phyloP scores from a whole-genome alignment of 345 rosid genomes.

The Hypericum perforatum region DNA sequence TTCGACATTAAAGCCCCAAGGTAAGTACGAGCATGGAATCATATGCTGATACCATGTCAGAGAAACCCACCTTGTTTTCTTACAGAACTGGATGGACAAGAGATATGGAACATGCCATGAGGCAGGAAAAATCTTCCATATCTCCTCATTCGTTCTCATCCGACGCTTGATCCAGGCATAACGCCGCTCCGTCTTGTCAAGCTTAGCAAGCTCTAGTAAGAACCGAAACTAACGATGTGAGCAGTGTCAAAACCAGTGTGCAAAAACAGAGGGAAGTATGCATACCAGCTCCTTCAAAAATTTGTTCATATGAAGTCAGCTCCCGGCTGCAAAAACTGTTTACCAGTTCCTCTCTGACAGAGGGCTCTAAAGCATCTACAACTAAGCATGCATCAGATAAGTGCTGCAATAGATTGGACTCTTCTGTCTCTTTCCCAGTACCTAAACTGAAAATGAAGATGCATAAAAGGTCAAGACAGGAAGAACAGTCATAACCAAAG shows the following conservation, averaged over 20 bases:
- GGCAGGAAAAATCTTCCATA: conserved; percentile 89
- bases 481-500: background rate
- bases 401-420: conserved; percentile 72
- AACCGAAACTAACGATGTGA: background rate
- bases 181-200: conserved; percentile 91
- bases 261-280: background rate
- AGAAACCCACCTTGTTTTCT: conserved; percentile 65
- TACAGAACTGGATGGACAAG: conserved; percentile 89
- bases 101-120: conserved; percentile 98
- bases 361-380: conserved; percentile 95
- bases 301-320: conserved; percentile 95
- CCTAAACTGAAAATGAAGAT: conserved; percentile 71
- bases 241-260: background rate
- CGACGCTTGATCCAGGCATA: conserved; percentile 98
- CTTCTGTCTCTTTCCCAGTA: conserved; percentile 94
- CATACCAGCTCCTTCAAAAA: conserved; percentile 98
- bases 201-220: conserved; percentile 71
- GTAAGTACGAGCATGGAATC: too few relatives aligned
- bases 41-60: too few relatives aligned
- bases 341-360: conserved; percentile 97
- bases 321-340: conserved; percentile 96
- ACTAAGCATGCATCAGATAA: conserved; percentile 95
- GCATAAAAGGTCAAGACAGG: conserved; percentile 4
- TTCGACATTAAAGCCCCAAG: too few relatives aligned
- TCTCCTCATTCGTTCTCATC: conserved; percentile 90